These are phyloP conservation scores for Bolboschoenoplectus hybrid DNA, from an alignment of 202 grass and related monocot species.

Conservation along the genomic window DNA sequence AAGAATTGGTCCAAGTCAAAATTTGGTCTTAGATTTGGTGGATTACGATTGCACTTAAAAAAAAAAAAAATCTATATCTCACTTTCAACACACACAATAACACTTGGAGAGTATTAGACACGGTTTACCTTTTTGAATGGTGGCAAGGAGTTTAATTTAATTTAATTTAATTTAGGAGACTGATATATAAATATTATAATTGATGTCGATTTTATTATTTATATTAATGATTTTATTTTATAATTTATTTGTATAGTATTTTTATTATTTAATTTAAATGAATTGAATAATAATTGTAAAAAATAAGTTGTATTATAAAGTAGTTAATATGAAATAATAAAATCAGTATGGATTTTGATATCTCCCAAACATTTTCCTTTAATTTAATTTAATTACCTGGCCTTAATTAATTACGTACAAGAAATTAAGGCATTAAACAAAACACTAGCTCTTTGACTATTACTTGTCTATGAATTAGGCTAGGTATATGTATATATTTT, in stretches of 20 bases:
- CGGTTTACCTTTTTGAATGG: conserved; percentile 12
- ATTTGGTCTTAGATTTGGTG: conserved; percentile 33
- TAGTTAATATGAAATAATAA: too few species aligned
- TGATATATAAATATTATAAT: too few species aligned
- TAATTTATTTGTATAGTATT: too few species aligned
- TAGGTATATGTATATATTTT: not conserved
- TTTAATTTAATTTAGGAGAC: too few species aligned
- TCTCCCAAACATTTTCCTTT: too few species aligned
- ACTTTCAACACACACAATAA: not conserved
- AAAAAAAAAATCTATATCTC: not conserved
- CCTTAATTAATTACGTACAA: not conserved
- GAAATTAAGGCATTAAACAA: conserved; percentile 3
- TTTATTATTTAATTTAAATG: too few species aligned
- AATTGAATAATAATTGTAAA: too few species aligned
- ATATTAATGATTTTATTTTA: too few species aligned
- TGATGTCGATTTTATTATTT: too few species aligned
- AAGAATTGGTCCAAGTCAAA: conserved; percentile 8
- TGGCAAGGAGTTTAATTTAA: not conserved
- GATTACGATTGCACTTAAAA: conserved; percentile 25
- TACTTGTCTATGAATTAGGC: conserved; percentile 9
- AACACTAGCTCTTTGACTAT: conserved; percentile 22
- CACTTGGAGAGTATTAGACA: conserved; percentile 5
- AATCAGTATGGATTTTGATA: too few species aligned
- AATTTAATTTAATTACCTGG: not conserved
- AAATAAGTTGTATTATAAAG: too few species aligned